Evolutionary conservation across 805 yeast species (phyloP), one percentile per base, ranked within the genome.

Genomic region (Ogataea zsoltii): DNA sequence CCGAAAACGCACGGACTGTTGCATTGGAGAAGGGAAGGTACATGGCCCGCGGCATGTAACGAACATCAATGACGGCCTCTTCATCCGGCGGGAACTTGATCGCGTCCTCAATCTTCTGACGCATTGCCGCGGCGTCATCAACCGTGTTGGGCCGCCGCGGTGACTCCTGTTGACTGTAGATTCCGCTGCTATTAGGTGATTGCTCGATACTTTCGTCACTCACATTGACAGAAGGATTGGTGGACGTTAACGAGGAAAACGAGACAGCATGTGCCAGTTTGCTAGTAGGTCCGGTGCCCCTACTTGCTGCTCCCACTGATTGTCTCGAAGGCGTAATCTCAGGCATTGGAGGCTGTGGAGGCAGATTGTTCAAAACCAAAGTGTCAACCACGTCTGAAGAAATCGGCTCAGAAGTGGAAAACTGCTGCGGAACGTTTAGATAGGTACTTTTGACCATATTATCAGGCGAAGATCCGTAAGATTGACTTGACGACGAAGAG

Each of bases 11-110:
- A 45, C 73, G 73, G 13, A 85, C 78, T 0, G 88, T 77, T 1
- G 68, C 60, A 1, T 83, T 79, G 2, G 81, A 62, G 65, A 82
- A 84, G 3, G 95, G 94, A 51, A 87, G 61, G 53, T 82, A 85
- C 21, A 87, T 60, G 14, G 80, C 73, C 49, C 95, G 71, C 13
- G 95, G 94, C 30, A 83, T 72, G 45, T 79, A 69, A 29, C 83
- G 63, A 5, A 88, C 82, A 53, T 83, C 89, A 65, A 83, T 43
- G 12, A 14, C 29, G 4, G 55, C 54, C 7, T 50, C 50, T 1
- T 47, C 46, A 6, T 38, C 53, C 1, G 40, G 23, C 3, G 65
- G 57, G 42, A 51, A 51, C 13, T 43, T 47, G 14, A 47, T 21
- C 3, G 36, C 15, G 25, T 41, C 45, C 38, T 54, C 54, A 9